phyloP scores from a whole-genome alignment of 139 green algal species.

The Haematococcus lacustris region DNA sequence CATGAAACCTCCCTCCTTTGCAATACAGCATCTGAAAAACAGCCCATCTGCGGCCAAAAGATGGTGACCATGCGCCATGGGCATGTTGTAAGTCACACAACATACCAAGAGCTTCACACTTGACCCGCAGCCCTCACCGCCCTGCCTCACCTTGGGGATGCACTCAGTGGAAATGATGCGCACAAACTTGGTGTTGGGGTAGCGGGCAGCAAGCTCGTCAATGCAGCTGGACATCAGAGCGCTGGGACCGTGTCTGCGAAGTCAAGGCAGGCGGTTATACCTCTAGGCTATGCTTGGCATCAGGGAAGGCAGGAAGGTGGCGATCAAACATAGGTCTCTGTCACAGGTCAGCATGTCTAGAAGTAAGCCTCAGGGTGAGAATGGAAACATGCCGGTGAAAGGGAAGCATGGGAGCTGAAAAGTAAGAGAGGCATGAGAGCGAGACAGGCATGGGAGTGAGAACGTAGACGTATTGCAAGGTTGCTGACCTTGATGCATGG shows the following conservation, averaged over 20 bases:
- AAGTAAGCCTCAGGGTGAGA: no score
- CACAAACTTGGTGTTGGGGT: conserved; percentile 82
- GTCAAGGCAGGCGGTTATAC: not conserved
- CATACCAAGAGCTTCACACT: not conserved
- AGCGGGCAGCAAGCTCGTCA: conserved; percentile 61
- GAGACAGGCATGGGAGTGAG: no score
- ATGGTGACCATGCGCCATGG: not conserved
- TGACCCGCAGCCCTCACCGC: not conserved
- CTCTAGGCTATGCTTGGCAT: not conserved
- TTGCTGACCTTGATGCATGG: no score
- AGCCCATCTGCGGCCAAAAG: not conserved
- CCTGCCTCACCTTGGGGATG: conserved; percentile 41
- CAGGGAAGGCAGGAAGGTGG: no score
- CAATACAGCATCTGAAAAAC: not conserved
- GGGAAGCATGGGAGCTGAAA: not conserved
- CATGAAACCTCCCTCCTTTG: not conserved
- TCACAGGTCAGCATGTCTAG: no score
- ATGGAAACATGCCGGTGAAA: no score
- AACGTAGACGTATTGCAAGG: no score
- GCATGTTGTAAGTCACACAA: not conserved
- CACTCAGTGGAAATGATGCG: conserved; percentile 79
- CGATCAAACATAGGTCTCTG: no score
- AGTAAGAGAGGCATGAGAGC: not conserved
- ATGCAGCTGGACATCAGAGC: conserved; percentile 58
- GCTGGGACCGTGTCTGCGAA: conserved; percentile 52